phyloP scores from a whole-genome alignment of 1,284 basidiomycete species.

The Singerocomus inundabilis region DNA sequence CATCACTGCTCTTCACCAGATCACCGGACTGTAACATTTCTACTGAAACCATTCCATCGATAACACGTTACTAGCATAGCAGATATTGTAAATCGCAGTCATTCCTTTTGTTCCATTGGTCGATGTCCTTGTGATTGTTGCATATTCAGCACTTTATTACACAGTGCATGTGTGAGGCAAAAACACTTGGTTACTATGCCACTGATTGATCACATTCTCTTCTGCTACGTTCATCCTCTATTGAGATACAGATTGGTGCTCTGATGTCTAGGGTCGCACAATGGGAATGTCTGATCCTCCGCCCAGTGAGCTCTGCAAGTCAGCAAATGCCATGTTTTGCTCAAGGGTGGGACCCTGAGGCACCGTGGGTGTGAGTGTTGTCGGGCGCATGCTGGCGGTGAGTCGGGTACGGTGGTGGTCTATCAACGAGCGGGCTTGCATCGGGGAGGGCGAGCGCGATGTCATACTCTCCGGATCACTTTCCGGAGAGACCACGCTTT shows the following conservation, averaged over 20 bases:
- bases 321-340: conserved; percentile 79
- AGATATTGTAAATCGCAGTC: conserved; percentile 29
- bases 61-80: conserved; percentile 31
- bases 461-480: conserved; percentile 60
- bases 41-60: conserved; percentile 17
- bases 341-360: conserved; percentile 65
- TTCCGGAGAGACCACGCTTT: conserved; percentile 32
- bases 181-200: conserved; percentile 12
- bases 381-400: conserved; percentile 22
- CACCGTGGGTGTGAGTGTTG: conserved; percentile 45
- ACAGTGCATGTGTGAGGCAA: conserved; percentile 15
- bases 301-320: conserved; percentile 49
- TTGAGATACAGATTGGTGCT: neutral
- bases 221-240: neutral
- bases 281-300: conserved; percentile 13
- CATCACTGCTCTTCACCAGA: conserved; percentile 14
- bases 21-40: conserved; percentile 31
- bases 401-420: conserved; percentile 16
- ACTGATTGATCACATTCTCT: neutral
- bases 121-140: conserved; percentile 18
- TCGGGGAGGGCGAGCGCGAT: conserved; percentile 55
- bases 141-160: conserved; percentile 21
- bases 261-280: conserved; percentile 11
- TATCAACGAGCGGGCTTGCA: conserved; percentile 19
- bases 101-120: conserved; percentile 29